Evolutionary conservation across 78 protist species (phyloP).

Genomic region (Blattamonas nauphoetae): DNA sequence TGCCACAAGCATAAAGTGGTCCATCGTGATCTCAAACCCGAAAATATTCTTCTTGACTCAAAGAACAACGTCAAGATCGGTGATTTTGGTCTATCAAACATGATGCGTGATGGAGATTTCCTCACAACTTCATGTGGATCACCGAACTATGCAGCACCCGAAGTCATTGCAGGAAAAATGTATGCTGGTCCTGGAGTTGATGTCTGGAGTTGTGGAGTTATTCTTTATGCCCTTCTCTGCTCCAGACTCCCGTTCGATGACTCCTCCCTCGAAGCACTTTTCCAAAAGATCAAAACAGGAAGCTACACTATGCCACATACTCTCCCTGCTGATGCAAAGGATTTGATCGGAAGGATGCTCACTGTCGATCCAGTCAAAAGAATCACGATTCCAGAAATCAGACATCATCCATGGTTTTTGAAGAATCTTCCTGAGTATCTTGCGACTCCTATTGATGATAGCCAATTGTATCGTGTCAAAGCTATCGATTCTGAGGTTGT

Average conservation of each 20-base stretch:
- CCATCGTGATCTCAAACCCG: constrained; percentile 97
- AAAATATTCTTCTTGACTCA: constrained; percentile 66
- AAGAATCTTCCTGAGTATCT: constrained; percentile 57
- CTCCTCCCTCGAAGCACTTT: constrained; percentile 84
- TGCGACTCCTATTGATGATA: not conserved
- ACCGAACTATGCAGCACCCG: constrained; percentile 99
- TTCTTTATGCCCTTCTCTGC: constrained; percentile 83
- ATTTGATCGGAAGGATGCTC: constrained; percentile 78
- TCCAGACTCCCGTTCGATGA: constrained; percentile 96
- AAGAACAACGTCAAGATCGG: constrained; percentile 71
- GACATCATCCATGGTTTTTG: constrained; percentile 74
- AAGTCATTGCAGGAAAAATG: constrained; percentile 79
- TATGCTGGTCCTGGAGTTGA: constrained; percentile 93
- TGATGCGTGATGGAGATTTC: constrained; percentile 91
- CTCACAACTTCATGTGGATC: constrained; percentile 90
- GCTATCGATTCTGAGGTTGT: not conserved
- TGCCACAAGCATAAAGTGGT: constrained; percentile 58
- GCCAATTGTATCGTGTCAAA: not conserved
- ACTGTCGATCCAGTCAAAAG: constrained; percentile 84
- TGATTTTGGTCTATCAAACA: constrained; percentile 93
- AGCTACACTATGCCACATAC: constrained; percentile 61
- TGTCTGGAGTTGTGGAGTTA: constrained; percentile 71
- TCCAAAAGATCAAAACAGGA: constrained; percentile 80
- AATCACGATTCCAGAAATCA: constrained; percentile 74
- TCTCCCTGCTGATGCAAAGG: constrained; percentile 57